phyloP scores from a whole-genome alignment of 257 asterid genomes.

The Solanum chilense region DNA sequence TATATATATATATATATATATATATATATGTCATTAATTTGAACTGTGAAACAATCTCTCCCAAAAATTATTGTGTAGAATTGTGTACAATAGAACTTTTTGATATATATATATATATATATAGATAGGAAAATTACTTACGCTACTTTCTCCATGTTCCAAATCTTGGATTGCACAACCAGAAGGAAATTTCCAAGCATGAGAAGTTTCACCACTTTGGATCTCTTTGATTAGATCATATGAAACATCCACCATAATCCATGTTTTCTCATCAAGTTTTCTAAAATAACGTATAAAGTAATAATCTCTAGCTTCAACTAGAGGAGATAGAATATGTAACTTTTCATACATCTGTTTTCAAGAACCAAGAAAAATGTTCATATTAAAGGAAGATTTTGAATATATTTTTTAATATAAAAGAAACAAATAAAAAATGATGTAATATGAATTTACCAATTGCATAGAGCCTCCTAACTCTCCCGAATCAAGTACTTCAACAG shows the following conservation, averaged over 20 bases:
- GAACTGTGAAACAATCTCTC: too few species aligned
- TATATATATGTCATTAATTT: too few species aligned
- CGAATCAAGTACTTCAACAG: conserved; percentile 34
- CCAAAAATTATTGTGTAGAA: too few species aligned
- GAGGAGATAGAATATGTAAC: not conserved
- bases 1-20: too few species aligned
- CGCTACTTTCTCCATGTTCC: conserved; percentile 46
- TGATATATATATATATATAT: not conserved
- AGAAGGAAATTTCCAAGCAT: conserved; percentile 56
- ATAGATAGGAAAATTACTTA: conserved; percentile 3
- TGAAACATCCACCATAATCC: conserved; percentile 54
- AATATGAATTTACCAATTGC: not conserved
- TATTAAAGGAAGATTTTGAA: not conserved
- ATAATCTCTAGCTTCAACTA: conserved; percentile 38
- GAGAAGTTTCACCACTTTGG: conserved; percentile 25
- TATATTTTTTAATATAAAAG: not conserved
- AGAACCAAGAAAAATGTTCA: not conserved
- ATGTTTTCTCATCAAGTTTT: conserved; percentile 33
- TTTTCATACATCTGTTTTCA: not conserved
- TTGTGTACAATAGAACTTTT: not conserved
- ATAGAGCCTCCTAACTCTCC: conserved; percentile 34
- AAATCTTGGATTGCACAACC: conserved; percentile 59
- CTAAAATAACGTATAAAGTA: conserved; percentile 39
- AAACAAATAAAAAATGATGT: not conserved
- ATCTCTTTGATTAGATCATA: conserved; percentile 29